phyloP scores from a whole-genome alignment of 495 filamentous ascomycete genomes.

The Lophium mytilinum region DNA sequence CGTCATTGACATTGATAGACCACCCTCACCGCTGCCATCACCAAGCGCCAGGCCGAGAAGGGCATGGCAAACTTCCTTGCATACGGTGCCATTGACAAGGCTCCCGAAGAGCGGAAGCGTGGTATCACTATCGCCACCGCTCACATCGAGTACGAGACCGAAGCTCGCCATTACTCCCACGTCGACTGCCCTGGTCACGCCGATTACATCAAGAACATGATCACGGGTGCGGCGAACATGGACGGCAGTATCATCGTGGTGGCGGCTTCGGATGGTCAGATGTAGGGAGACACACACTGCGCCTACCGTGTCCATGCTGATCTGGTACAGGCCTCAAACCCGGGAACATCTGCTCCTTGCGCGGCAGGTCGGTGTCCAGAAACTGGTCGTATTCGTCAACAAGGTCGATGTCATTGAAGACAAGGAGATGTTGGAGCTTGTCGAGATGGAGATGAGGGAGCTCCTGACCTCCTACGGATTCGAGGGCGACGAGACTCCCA shows the following conservation, averaged over 20 bases:
- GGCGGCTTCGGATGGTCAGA: constrained; percentile 96
- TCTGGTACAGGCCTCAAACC: constrained; percentile 71
- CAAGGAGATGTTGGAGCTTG: constrained; percentile 98
- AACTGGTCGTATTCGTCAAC: constrained; percentile 98
- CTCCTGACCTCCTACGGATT: constrained; percentile 87
- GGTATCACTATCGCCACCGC: constrained; percentile 98
- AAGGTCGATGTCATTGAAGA: constrained; percentile 96
- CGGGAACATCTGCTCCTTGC: constrained; percentile 96
- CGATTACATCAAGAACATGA: constrained; percentile 99
- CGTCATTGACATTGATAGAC: constrained; percentile 50
- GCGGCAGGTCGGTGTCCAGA: constrained; percentile 94
- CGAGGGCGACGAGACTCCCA: constrained; percentile 95
- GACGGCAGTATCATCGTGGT: constrained; percentile 98
- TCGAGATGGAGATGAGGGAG: constrained; percentile 99
- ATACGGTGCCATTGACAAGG: constrained; percentile 97
- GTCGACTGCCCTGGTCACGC: constrained; percentile 99
- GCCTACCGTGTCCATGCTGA: constrained; percentile 28
- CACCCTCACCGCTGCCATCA: constrained; percentile 95
- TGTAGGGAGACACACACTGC: constrained; percentile 45
- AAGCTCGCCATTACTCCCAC: constrained; percentile 90
- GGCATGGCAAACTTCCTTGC: constrained; percentile 89
- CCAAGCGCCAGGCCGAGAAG: constrained; percentile 91
- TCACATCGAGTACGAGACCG: constrained; percentile 96
- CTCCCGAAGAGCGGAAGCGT: constrained; percentile 97
- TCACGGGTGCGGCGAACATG: constrained; percentile 95